Evolutionary conservation across 2,329 filamentous ascomycete species (phyloP).

Genomic region (Ophiostoma fasciatum): DNA sequence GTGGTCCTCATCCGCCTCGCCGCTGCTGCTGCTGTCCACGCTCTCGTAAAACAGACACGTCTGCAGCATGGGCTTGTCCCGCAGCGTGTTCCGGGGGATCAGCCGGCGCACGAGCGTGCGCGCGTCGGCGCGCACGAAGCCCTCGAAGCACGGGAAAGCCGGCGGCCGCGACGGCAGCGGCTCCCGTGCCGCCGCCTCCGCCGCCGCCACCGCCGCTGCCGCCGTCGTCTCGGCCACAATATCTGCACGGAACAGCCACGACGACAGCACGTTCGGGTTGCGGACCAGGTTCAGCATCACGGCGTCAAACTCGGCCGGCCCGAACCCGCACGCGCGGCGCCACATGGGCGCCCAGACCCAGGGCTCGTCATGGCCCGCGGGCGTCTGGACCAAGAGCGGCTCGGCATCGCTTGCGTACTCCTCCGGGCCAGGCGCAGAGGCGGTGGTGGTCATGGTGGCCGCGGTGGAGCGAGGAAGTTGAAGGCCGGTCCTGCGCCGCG

Average conservation of each 20-base stretch:
- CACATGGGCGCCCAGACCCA: constrained; percentile 38
- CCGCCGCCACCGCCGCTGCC: background rate
- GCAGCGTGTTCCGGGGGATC: constrained; percentile 64
- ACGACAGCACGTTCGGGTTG: constrained; percentile 69
- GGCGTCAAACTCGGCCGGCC: constrained; percentile 43
- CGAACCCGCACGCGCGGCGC: constrained; percentile 45
- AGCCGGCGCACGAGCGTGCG: constrained; percentile 60
- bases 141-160: constrained; percentile 11
- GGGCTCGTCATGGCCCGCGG: background rate
- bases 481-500: too few species aligned
- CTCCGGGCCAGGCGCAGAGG: constrained; percentile 1
- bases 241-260: constrained; percentile 65
- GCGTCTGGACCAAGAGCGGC: constrained; percentile 5
- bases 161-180: background rate
- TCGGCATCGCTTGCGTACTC: constrained; percentile 8
- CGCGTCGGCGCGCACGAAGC: constrained; percentile 23
- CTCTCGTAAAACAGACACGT: constrained; percentile 58
- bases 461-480: too few species aligned
- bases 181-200: background rate
- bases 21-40: constrained; percentile 7
- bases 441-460: background rate
- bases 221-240: constrained; percentile 41
- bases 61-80: constrained; percentile 65
- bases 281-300: constrained; percentile 62
- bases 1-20: constrained; percentile 1